Percentiles rank a stretch among this genome's conserved stretches.
Evolutionary conservation across 2,329 filamentous ascomycete species (phyloP).

Genomic region (Fusarium kyushuense): DNA sequence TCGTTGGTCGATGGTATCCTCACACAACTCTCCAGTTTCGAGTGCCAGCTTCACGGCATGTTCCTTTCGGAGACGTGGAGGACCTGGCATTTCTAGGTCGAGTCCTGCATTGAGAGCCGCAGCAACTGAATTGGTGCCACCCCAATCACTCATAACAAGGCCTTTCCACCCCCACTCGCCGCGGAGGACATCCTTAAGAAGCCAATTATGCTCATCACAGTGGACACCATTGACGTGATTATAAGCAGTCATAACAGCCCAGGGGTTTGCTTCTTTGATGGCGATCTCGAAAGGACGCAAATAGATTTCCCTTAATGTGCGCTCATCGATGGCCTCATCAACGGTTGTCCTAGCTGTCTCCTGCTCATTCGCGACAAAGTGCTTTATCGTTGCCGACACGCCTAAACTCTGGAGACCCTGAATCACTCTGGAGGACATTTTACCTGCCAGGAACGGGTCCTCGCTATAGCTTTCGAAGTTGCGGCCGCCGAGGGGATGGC

Average conservation of each 20-base stretch:
- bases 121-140: constrained; percentile 52
- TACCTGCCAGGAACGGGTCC: constrained; percentile 60
- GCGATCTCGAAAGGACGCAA: constrained; percentile 60
- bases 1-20: constrained; percentile 45
- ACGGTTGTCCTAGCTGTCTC: constrained; percentile 50
- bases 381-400: constrained; percentile 60
- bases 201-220: constrained; percentile 55
- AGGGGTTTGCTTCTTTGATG: constrained; percentile 56
- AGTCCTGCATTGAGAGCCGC: constrained; percentile 50
- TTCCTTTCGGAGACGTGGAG: constrained; percentile 46
- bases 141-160: constrained; percentile 63
- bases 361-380: constrained; percentile 60
- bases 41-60: constrained; percentile 44
- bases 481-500: constrained; percentile 61
- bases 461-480: constrained; percentile 63
- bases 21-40: constrained; percentile 30
- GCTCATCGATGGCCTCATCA: constrained; percentile 49
- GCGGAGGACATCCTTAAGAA: constrained; percentile 56
- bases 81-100: constrained; percentile 55
- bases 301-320: constrained; percentile 56
- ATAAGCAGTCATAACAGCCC: constrained; percentile 62
- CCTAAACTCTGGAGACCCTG: constrained; percentile 59
- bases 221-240: constrained; percentile 61
- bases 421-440: constrained; percentile 58
- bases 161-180: constrained; percentile 61